phyloP scores from a whole-genome alignment of 495 filamentous ascomycete species.

The Physcia stellaris region DNA sequence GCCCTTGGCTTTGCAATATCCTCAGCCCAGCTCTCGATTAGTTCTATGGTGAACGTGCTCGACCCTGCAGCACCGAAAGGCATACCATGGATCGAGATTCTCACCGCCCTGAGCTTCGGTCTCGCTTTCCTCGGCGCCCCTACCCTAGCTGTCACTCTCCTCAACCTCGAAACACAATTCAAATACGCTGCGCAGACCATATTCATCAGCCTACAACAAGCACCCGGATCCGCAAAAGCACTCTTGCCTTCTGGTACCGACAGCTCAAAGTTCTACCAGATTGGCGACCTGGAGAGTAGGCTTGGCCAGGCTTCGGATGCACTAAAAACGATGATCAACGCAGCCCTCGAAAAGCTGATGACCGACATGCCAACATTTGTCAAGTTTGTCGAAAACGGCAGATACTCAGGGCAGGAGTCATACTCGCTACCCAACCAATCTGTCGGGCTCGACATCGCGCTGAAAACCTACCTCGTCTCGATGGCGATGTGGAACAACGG shows the following conservation, averaged over 20 bases:
- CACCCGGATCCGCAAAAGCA: constrained; percentile 8
- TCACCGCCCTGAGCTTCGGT: constrained; percentile 9
- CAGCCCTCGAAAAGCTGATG: constrained; percentile 8
- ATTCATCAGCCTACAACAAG: constrained; percentile 10
- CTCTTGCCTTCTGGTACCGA: constrained; percentile 11
- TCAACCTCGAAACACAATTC: background rate
- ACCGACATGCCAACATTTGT: constrained; percentile 8
- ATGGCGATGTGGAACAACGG: constrained; percentile 6
- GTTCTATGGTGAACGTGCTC: constrained; percentile 7
- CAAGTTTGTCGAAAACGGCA: constrained; percentile 8
- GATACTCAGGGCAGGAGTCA: constrained; percentile 6
- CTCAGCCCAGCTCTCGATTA: constrained; percentile 1
- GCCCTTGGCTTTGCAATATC: constrained; percentile 4
- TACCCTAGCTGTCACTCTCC: constrained; percentile 5
- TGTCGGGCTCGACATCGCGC: constrained; percentile 7
- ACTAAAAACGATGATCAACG: constrained; percentile 5
- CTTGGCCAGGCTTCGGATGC: constrained; percentile 3
- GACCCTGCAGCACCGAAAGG: constrained; percentile 2
- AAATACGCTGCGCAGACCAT: constrained; percentile 5
- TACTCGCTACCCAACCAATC: constrained; percentile 6
- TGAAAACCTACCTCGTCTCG: constrained; percentile 9
- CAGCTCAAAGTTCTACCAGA: constrained; percentile 7
- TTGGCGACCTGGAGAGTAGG: constrained; percentile 2
- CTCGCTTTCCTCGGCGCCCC: constrained; percentile 11
- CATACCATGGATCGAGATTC: background rate